Evolutionary conservation across 2,329 filamentous ascomycete species (phyloP).

Genomic region (Huntiella savannae): DNA sequence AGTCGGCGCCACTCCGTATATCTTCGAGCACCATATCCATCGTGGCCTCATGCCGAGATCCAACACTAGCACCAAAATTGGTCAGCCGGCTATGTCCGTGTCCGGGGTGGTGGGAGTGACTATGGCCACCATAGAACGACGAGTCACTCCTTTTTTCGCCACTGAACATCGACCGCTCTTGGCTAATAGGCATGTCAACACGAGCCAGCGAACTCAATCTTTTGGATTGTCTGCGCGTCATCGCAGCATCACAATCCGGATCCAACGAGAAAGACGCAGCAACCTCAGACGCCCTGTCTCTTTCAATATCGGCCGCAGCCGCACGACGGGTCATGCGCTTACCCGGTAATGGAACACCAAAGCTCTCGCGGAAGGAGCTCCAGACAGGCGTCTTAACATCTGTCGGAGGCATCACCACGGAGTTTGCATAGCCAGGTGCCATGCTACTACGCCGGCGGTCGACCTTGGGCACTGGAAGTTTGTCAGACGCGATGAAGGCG

Average conservation of each 20-base stretch:
- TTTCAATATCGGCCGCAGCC: constrained; percentile 16
- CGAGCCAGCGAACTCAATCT: constrained; percentile 82
- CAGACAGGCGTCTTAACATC: constrained; percentile 53
- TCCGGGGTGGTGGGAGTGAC: neutral
- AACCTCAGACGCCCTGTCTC: constrained; percentile 20
- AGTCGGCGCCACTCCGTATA: constrained; percentile 38
- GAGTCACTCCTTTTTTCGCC: constrained; percentile 50
- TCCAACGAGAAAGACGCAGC: constrained; percentile 51
- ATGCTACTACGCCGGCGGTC: constrained; percentile 42
- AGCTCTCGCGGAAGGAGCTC: constrained; percentile 55
- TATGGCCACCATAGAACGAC: constrained; percentile 35
- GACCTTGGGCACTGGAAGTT: constrained; percentile 17
- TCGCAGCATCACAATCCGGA: constrained; percentile 39
- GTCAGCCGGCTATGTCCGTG: constrained; percentile 16
- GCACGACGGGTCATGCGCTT: constrained; percentile 29
- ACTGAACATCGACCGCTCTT: constrained; percentile 62
- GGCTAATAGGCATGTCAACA: constrained; percentile 68
- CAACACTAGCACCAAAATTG: neutral
- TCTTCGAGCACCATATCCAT: constrained; percentile 49
- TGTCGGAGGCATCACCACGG: neutral
- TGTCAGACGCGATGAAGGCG: constrained; percentile 24
- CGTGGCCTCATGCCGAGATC: neutral
- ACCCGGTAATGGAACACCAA: constrained; percentile 38
- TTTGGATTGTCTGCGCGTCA: constrained; percentile 42
- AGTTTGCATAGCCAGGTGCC: constrained; percentile 30